Base-by-base conservation (phyloP, 2,329 filamentous ascomycete genomes). In the Aspergillus fischeri region DNA sequence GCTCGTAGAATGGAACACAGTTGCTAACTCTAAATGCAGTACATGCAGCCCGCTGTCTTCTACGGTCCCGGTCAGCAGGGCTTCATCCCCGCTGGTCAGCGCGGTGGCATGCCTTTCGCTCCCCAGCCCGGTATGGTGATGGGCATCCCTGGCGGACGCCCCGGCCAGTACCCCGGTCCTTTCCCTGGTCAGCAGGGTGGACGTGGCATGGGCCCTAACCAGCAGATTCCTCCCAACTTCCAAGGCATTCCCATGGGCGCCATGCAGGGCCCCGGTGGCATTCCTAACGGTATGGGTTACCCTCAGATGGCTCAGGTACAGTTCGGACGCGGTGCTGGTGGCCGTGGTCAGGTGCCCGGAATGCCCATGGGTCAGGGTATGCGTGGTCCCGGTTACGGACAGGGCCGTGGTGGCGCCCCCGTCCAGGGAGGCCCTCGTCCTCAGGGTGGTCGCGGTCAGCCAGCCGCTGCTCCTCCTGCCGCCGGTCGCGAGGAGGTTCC, bases 11-110 rank as follows among this genome's bases (percentile, higher is more conserved):
- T 21, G 14, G 28, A 14, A 14, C 29, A 10, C 14, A 14, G 38
- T 7, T 49, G 50, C 59, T 68, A 62, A 68, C 61, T 51, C 28
- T 29, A 45, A 42, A 54, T 38, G 21, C 55, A 88, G 78, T 88
- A 89, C 83, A 93, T 96, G 84, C 90, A 91, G 75, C 87, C 91
- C 57, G 88, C 90, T 63, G 92, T 97, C 80, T 97, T 94, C 84
- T 96, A 96, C 75, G 89, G 88, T 61, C 89, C 91, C 64, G 90
- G 90, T 53, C 78, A 80, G 67, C 79, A 80, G 70, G 78, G 77
- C 63, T 82, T 85, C 75, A 80, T 85, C 68, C 78, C 83, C 63
- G 78, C 72, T 59, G 79, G 73, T 60, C 81, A 81, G 70, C 83
- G 83, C 72, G 83, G 83, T 62, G 83, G 84, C 65, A 81, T 86